A percentile compares a stretch with the other conserved stretches of the same genome.
These are phyloP conservation scores for Hibiscus tridactylites DNA, from an alignment of 345 rosid genomes.

Conservation along the genomic window DNA sequence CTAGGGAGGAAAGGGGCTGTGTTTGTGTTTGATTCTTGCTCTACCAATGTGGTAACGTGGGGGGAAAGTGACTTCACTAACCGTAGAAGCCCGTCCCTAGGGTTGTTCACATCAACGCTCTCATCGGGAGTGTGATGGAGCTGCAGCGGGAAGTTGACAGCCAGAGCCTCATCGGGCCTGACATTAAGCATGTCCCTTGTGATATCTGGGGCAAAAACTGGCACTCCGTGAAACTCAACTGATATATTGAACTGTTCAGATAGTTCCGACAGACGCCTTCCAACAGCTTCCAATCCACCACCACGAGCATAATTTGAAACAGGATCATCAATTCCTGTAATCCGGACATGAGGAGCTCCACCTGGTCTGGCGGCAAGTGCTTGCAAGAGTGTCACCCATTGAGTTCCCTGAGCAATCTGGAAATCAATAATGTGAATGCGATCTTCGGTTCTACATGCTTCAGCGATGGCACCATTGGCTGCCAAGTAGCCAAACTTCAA, in stretches of 20 bases:
- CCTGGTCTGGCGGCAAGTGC: conserved; percentile 64
- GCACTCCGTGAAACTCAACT: conserved; percentile 46
- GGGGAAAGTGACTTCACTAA: conserved; percentile 61
- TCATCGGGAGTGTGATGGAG: conserved; percentile 74
- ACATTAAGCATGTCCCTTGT: conserved; percentile 51
- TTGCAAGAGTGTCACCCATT: conserved; percentile 64
- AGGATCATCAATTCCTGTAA: conserved; percentile 68
- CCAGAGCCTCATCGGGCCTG: conserved; percentile 59
- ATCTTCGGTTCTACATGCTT: conserved; percentile 54
- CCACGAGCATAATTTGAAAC: conserved; percentile 40
- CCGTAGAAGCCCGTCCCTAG: conserved; percentile 62
- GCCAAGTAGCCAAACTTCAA: conserved; percentile 79
- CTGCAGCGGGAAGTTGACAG: conserved; percentile 59
- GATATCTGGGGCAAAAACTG: conserved; percentile 44
- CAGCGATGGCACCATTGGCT: conserved; percentile 76
- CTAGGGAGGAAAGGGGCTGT: conserved; percentile 57
- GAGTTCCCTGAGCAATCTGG: conserved; percentile 60
- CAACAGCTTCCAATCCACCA: conserved; percentile 47
- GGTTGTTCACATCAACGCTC: conserved; percentile 61
- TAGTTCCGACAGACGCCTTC: conserved; percentile 31
- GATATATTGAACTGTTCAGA: conserved; percentile 47
- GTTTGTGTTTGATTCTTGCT: conserved; percentile 76
- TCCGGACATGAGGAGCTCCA: conserved; percentile 59
- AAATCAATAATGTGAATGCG: conserved; percentile 63
- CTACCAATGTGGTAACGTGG: conserved; percentile 52